Base-by-base conservation (phyloP, 108 stramenopile species). In the Nannochloropsis granulata region DNA sequence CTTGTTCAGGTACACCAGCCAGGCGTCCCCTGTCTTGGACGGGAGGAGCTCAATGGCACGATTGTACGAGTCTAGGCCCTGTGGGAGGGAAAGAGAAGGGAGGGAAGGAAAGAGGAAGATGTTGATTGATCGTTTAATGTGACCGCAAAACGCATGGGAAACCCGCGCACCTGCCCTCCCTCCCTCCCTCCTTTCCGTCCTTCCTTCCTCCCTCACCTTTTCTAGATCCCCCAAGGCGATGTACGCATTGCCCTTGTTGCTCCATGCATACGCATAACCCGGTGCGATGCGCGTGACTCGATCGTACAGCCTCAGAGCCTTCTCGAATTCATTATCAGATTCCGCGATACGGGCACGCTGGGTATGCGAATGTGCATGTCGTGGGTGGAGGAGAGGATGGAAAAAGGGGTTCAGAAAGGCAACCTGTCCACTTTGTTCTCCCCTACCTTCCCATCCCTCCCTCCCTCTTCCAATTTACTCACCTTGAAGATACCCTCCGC, bases 201-300 rank as follows among this genome's bases (percentile, higher is more conserved):
- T 56, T 71, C 82, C 82, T 24, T 86, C 86, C 9, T 43, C 24
- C 16, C 82, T 23, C 12, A 82, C 86, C 83, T 79, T 82, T 25
- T 83, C 26, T 0, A 86, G 79, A 25, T 86, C 86, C 10, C 86
- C 86, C 25, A 83, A 45, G 9, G 86, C 86, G 44, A 86, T 82
- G 3, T 83, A 56, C 82, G 83, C 86, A 82, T 86, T 86, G 34
- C 45, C 86, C 44, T 82, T 44, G 82, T 86, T 86, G 82, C 86
- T 86, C 86, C 86, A 86, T 13, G 82, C 86, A 25, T 86, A 86
- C 78, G 83, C 86, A 79, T 86, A 86, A 13, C 86, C 86, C n/a
- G 86, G 86, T 25, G 86, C 82, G n/a, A 83, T 45, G 79, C 83
- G 82, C 26, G 83, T 43, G 1, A 86, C 82, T 82, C 83, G 46